A percentile compares a stretch with the other conserved stretches of the same genome.
phyloP scores from a whole-genome alignment of 345 rosid species.

The Firmiana major region DNA sequence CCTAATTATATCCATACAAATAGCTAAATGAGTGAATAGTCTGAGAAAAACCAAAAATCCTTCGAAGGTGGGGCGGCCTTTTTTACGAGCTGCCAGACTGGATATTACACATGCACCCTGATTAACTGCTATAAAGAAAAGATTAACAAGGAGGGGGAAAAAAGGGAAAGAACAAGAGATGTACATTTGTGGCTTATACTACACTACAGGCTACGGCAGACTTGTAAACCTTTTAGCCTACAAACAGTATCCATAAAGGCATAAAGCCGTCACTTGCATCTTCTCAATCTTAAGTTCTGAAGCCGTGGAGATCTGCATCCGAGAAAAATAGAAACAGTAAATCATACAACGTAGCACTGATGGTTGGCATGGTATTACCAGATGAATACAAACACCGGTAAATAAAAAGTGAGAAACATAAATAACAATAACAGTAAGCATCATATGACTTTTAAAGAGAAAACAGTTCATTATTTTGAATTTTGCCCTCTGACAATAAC shows the following conservation, averaged over 20 bases:
- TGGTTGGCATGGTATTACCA: not conserved
- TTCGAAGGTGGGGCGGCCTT: not conserved
- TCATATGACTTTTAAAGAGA: not conserved
- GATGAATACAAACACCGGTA: not conserved
- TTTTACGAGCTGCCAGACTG: constrained; percentile 18
- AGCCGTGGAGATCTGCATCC: not conserved
- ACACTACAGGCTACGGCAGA: constrained; percentile 3
- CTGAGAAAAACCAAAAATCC: not conserved
- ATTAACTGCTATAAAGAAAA: constrained; percentile 14
- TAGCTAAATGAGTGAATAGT: constrained; percentile 2
- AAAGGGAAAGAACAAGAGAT: not conserved
- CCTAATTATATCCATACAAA: constrained; percentile 6
- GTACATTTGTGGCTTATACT: constrained; percentile 5
- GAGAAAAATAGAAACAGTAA: not conserved
- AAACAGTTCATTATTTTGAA: not conserved
- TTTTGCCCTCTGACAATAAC: not conserved
- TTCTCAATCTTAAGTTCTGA: not conserved
- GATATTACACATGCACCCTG: constrained; percentile 24
- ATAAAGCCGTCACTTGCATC: not conserved
- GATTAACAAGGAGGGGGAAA: not conserved
- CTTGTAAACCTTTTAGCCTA: constrained; percentile 10
- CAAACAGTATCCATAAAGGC: constrained; percentile 7
- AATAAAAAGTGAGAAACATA: not conserved
- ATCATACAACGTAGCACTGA: not conserved
- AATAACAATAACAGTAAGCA: not conserved